Evolutionary conservation across 2,329 filamentous ascomycete genomes (phyloP), one percentile per base, ranked within the genome.

Genomic region (Curvularia eragrostidis): DNA sequence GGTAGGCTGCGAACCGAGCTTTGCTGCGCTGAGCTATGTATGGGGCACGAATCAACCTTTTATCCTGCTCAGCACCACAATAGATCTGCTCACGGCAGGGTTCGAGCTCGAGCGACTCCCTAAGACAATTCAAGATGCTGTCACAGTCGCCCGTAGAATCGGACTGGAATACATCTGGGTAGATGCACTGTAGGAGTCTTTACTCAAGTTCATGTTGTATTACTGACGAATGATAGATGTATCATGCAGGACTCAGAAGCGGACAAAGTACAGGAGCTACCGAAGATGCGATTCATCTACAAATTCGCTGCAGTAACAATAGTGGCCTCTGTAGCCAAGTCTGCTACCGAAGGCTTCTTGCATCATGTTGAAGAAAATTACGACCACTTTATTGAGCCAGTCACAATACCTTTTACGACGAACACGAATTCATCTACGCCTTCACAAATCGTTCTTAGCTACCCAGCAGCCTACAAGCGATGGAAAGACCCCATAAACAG

Each of bases 131-230:
- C 43, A 52, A 46, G 60, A 60, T 42, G 57, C 49, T 6, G 48
- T 63, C n/a, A 50, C 28, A 3, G 54, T 61, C n/a, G 58, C 60
- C 21, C 53, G 52, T 24, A 24, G 19, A 5, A 26, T 63, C 8
- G 60, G 54, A 3, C 18, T 60, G 2, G 34, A 41, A 9, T 61
- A 61, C 19, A 39, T 63, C 12, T 63, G 61, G 61, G 54, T 63
- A 12, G 61, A 63, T 39, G 59, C 59, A 2, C 23, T 59, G 56
- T 62, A 53, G 41, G 54, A 30, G 15, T 15, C 4, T 10, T 5
- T 39, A 3, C 10, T 15, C 4, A 13, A 9, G 28, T 18, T 47
- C 2, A 18, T 23, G 9, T 10, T 8, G 18, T 5, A 21, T 19
- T 49, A 18, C 23, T 52, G 23, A 48, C 24, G 15, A 34, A 28